Base-by-base conservation (phyloP, 139 green algal species). In the Bryopsis sp. region DNA sequence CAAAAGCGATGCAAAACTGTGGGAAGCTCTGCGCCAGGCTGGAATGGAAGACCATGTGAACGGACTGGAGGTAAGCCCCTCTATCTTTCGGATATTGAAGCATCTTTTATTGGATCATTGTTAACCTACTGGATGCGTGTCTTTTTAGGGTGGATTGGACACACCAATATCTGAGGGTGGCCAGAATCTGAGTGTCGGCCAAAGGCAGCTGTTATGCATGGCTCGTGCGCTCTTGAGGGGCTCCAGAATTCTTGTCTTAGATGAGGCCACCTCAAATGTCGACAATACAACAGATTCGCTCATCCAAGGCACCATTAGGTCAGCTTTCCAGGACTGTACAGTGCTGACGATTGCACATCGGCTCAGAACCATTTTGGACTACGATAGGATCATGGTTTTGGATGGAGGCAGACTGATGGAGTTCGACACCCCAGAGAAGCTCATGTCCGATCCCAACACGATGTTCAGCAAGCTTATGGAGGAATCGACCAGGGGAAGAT, bases 261-360 rank as follows among this genome's bases (percentile, higher is more conserved):
- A 89, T 47, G 89, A 95, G 79, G 89, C 88, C 0, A 97, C 90
- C 6, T 83, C 85, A 60, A 96, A 96, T 58, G 88, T 97, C 47
- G 91, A 97, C 76, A 31, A 69, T 19, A 28, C 37, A 7, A 69
- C 78, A 32, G 78, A 71, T 29, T 35, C 62, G 6, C 31, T 69
- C 24, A 69, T 69, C 8, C 62, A 69, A 22, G 11, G 36, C 81
- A 62, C 72, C 78, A 43, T 66, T 67, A 7, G 64, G 50, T 33
- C 47, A 64, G 43, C 63, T 33, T 61, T 73, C 73, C 64, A 78
- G 46, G 80, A 57, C 48, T 48, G 48, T 15, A 63, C 65, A 66
- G 73, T 92, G 67, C 74, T 93, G 29, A 81, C 90, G 11, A 92
- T 93, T 57, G 82, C 84, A 8, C 84, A 92, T 77, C 79, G 82